Evolutionary conservation across 768 basidiomycete genomes (phyloP).

Genomic region (Jaapia argillacea): DNA sequence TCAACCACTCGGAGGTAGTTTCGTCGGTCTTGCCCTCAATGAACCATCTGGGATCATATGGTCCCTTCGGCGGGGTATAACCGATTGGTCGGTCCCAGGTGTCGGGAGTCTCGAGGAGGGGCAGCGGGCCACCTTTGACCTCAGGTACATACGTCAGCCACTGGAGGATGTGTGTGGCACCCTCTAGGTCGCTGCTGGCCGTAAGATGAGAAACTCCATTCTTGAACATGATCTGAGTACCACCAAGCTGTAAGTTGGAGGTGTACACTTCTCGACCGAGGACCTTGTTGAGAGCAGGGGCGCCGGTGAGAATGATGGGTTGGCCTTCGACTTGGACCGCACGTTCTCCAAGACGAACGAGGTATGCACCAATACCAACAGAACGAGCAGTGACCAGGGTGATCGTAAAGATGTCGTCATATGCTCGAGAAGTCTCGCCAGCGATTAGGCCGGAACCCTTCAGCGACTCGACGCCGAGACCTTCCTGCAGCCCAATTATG

Average conservation of each 20-base stretch:
- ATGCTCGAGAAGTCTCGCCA: slow-evolving; percentile 95
- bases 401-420: slow-evolving; percentile 99
- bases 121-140: slow-evolving; percentile 68
- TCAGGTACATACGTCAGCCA: slow-evolving; percentile 95
- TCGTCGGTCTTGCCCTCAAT: slow-evolving; percentile 93
- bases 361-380: slow-evolving; percentile 98
- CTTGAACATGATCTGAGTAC: slow-evolving; percentile 99
- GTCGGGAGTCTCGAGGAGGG: slow-evolving; percentile 65
- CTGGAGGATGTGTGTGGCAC: slow-evolving; percentile 85
- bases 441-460: slow-evolving; percentile 97
- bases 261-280: slow-evolving; percentile 98
- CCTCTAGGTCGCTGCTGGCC: slow-evolving; percentile 91
- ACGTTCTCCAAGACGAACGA: slow-evolving; percentile 94
- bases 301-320: slow-evolving; percentile 97
- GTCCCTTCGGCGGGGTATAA: slow-evolving; percentile 86
- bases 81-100: slow-evolving; percentile 88
- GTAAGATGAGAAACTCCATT: slow-evolving; percentile 98
- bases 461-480: slow-evolving; percentile 92
- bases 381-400: slow-evolving; percentile 98
- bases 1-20: slow-evolving; percentile 58
- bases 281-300: slow-evolving; percentile 95
- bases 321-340: slow-evolving; percentile 99
- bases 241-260: slow-evolving; percentile 95
- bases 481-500: slow-evolving; percentile 95
- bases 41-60: slow-evolving; percentile 97